Evolutionary conservation across 345 rosid species (phyloP).

Genomic region (Raphanus raphanistrum): DNA sequence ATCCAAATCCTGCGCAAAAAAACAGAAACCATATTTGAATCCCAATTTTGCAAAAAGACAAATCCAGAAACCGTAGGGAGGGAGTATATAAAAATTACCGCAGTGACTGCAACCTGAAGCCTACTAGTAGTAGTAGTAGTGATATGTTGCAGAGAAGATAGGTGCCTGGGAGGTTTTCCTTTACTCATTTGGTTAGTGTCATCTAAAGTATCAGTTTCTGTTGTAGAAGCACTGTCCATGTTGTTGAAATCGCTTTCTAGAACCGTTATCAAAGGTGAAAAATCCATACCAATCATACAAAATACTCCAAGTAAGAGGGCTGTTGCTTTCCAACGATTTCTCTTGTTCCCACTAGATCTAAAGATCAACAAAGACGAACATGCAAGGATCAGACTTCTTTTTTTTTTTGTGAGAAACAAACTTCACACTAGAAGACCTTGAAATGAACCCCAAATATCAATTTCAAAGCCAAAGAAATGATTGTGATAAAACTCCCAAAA

Average conservation of each 20-base stretch:
- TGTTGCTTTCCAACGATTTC: not conserved
- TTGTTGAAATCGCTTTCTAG: slow-evolving; percentile 50
- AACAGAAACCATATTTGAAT: slow-evolving; percentile 5
- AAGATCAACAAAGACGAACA: slow-evolving; percentile 13
- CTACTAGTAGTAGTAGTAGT: slow-evolving; percentile 43
- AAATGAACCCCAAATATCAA: slow-evolving; percentile 1
- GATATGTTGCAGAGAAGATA: slow-evolving; percentile 47
- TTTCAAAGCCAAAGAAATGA: slow-evolving; percentile 24
- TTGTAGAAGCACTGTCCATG: slow-evolving; percentile 40
- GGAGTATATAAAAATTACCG: slow-evolving; percentile 44
- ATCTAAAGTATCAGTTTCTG: slow-evolving; percentile 51
- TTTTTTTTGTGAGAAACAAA: slow-evolving; percentile 4
- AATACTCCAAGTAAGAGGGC: too few relatives aligned
- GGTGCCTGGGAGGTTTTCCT: slow-evolving; percentile 80
- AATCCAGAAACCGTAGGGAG: not conserved
- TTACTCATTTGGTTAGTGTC: slow-evolving; percentile 48
- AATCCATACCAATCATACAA: slow-evolving; percentile 42
- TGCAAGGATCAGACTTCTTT: slow-evolving; percentile 4
- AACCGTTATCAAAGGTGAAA: slow-evolving; percentile 49
- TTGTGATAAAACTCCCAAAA: slow-evolving; percentile 33
- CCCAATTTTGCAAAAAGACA: not conserved
- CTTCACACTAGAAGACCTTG: slow-evolving; percentile 12
- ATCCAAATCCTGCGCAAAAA: slow-evolving; percentile 61
- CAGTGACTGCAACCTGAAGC: slow-evolving; percentile 52
- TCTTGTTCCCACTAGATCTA: slow-evolving; percentile 20